Percentiles rank a stretch among this genome's conserved stretches.
These are phyloP conservation scores for Rhynchosporium secalis DNA, from an alignment of 2,329 filamentous ascomycete species.

Conservation along the genomic window DNA sequence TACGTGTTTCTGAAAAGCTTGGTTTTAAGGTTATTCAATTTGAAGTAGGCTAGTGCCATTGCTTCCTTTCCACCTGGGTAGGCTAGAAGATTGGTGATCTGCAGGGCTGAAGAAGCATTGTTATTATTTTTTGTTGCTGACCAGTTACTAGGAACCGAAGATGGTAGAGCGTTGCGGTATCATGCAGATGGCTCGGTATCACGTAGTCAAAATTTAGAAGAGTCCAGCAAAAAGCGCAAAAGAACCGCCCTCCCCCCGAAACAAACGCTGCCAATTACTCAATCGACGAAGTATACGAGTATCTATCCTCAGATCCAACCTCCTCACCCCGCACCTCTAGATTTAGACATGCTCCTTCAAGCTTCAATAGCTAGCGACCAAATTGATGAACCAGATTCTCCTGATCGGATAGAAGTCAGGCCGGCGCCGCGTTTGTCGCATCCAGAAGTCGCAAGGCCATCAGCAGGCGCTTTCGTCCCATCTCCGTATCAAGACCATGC, in stretches of 20 bases:
- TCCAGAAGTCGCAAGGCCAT: conserved; percentile 8
- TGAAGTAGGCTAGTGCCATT: conserved; percentile 1
- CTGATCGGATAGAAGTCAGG: neutral
- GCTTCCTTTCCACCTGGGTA: neutral
- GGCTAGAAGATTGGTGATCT: neutral
- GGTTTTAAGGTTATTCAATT: neutral
- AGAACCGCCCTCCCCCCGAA: conserved; percentile 18
- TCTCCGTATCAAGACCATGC: conserved; percentile 5
- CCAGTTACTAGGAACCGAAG: conserved; percentile 25
- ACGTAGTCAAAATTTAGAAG: conserved; percentile 17
- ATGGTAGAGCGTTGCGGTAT: conserved; percentile 32
- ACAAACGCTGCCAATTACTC: conserved; percentile 1
- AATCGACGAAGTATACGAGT: conserved; percentile 19
- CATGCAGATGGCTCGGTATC: conserved; percentile 28
- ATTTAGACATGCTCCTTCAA: conserved; percentile 29
- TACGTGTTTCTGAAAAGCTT: neutral
- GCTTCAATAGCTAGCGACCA: conserved; percentile 29
- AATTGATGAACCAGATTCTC: conserved; percentile 5
- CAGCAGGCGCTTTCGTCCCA: conserved; percentile 5
- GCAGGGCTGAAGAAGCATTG: neutral
- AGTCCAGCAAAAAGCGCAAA: conserved; percentile 26
- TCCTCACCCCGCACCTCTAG: conserved; percentile 16
- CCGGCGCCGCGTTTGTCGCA: conserved; percentile 10
- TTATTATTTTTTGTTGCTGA: conserved; percentile 15
- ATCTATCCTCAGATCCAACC: conserved; percentile 18